Evolutionary conservation across 441 rosid genomes (phyloP).

Genomic region (Erysimum cheiri): DNA sequence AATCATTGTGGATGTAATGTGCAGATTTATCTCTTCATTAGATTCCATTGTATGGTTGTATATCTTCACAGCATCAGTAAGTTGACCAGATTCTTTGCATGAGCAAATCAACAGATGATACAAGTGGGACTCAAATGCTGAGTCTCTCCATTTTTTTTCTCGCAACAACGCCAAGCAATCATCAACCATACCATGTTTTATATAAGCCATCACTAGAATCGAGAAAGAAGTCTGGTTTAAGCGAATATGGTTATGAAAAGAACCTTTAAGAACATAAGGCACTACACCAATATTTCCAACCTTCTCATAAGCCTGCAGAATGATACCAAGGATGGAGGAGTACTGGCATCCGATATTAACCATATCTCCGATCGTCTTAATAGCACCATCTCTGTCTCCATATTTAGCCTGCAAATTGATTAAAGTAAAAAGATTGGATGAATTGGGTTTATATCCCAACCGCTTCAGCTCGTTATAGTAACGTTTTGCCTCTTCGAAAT

Average conservation of each 20-base stretch:
- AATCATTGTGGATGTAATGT: constrained; percentile 80
- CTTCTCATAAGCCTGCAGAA: constrained; percentile 79
- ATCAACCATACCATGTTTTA: constrained; percentile 68
- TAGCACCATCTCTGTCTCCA: constrained; percentile 73
- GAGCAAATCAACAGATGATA: constrained; percentile 86
- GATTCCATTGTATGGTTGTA: constrained; percentile 54
- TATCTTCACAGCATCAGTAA: constrained; percentile 68
- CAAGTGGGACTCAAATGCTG: constrained; percentile 74
- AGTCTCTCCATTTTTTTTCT: constrained; percentile 76
- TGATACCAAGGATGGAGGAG: constrained; percentile 69
- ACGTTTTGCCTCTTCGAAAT: constrained; percentile 58
- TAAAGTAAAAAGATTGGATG: constrained; percentile 80
- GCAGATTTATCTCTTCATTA: constrained; percentile 62
- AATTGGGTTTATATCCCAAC: constrained; percentile 74
- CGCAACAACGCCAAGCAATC: constrained; percentile 67
- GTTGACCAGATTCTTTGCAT: constrained; percentile 74
- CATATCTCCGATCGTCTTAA: constrained; percentile 73
- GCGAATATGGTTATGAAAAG: constrained; percentile 67
- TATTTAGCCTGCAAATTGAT: constrained; percentile 75
- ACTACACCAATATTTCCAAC: constrained; percentile 67
- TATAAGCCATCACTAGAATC: constrained; percentile 79
- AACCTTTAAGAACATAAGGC: constrained; percentile 66
- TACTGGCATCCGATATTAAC: constrained; percentile 68
- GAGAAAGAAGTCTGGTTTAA: constrained; percentile 82
- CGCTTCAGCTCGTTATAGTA: constrained; percentile 67